Evolutionary conservation across 2,329 filamentous ascomycete genomes (phyloP).

Genomic region (Phialophora verrucosa): DNA sequence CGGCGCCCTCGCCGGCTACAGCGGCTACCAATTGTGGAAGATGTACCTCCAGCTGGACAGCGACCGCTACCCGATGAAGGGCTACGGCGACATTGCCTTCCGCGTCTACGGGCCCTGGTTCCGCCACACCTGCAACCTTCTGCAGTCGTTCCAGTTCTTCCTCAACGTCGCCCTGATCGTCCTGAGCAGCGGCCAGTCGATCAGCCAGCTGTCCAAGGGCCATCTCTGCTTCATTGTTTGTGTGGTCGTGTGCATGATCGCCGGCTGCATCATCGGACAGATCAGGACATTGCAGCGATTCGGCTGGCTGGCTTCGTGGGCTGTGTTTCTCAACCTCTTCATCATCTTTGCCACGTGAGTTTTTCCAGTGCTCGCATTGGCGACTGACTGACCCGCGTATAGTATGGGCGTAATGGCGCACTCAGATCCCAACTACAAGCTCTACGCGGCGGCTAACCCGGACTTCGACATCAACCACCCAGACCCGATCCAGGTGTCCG

Average conservation of each 20-base stretch:
- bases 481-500: slow-evolving; percentile 45
- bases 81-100: slow-evolving; percentile 51
- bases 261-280: slow-evolving; percentile 61
- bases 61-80: slow-evolving; percentile 48
- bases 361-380: no score
- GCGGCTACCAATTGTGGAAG: slow-evolving; percentile 50
- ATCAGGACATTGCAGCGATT: slow-evolving; percentile 62
- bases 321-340: slow-evolving; percentile 62
- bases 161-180: slow-evolving; percentile 61
- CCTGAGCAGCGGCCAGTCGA: slow-evolving; percentile 60
- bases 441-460: slow-evolving; percentile 43
- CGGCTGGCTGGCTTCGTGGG: slow-evolving; percentile 61
- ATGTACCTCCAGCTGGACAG: slow-evolving; percentile 52
- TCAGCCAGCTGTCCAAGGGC: slow-evolving; percentile 59
- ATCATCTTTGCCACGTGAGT: slow-evolving; percentile 58
- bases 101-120: slow-evolving; percentile 47
- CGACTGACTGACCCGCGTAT: not conserved
- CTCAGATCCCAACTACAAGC: slow-evolving; percentile 57
- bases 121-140: slow-evolving; percentile 47
- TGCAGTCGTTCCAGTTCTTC: slow-evolving; percentile 52
- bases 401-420: slow-evolving; percentile 59
- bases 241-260: slow-evolving; percentile 56
- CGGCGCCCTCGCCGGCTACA: slow-evolving; percentile 41
- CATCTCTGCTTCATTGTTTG: slow-evolving; percentile 61
- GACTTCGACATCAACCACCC: slow-evolving; percentile 51